Base-by-base conservation (phyloP, 352 stramenopile species). In the Hyaloperonospora arabidopsidis region DNA sequence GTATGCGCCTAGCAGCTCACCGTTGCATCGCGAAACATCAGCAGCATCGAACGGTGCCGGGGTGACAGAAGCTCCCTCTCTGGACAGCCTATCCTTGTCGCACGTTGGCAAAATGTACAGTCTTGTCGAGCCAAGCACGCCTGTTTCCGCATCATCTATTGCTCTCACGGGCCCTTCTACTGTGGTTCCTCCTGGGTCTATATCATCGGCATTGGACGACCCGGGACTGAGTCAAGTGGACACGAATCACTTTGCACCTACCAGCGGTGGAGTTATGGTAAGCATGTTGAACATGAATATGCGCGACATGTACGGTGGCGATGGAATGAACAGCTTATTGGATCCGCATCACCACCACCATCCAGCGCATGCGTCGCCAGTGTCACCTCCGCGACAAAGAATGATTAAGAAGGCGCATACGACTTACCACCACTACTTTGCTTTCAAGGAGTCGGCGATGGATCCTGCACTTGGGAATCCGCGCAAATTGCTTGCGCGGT, bases 31-130 rank as follows among this genome's bases (percentile, higher is more conserved):
- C n/a, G 52, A 45, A 45, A 53, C 54, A n/a, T 45, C 62, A 25
- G 45, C 61, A 47, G 43, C 52, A 8, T 51, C 54, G 14, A 70
- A 59, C 22, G 50, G 56, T 41, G 65, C 47, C 6, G 50, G 52
- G 18, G 19, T 54, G 21, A 54, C 14, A 13, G 65, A 58, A 2
- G 54, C 65, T 18, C 57, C 67, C 12, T 69, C 82, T 7, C 58
- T 91, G 41, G 84, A 92, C 36, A 91, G 84, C 35, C 49, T 94
- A 10, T 87, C 81, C 0, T 58, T 92, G 14, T 78, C 78, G 1
- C 59, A 87, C 7, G 83, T 94, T 19, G 74, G 89, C 38, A 84
- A 84, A 35, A 88, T 92, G 77, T 94, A 94, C 49, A 85, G 81
- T 10, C 69, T 94, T 0, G 76, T 87, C 29, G 72, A 81, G 12